Evolutionary conservation across 495 filamentous ascomycete species (phyloP), one percentile per base, ranked within the genome.

Genomic region (Aspergillus funiculosus): DNA sequence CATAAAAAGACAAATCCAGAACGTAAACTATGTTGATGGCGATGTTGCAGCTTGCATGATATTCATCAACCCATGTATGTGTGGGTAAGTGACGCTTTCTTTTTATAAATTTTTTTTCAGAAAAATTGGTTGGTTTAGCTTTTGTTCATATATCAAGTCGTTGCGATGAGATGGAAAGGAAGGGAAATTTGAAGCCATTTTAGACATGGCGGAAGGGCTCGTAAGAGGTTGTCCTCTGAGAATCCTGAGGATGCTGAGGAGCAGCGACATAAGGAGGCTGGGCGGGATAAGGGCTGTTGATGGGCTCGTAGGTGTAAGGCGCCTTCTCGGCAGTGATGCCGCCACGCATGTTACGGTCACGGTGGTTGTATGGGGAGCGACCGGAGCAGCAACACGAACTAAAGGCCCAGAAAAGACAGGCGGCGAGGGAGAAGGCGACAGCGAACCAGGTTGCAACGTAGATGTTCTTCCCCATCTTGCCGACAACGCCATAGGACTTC

Each of bases 351-450:
- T 39, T 28, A 15, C 54, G 48, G 28, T 65, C 52, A 27, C 56
- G 55, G 62, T 70, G 63, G 56, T 64, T 61, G 57, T 72, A 71
- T 2, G 69, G 71, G 3, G 71, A 72, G 51, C 68, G 66, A n/a
- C 79, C 80, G 45, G 72, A 76, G 74, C 91, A 95, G 80, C 90
- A 96, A 84, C 91, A 96, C 44, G 81, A 74, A 64, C 80, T 87
- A 65, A 94, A 79, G 53, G 86, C 70, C 91, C 91, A 97, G 82
- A 95, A 95, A 54, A 94, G 53, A 46, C 75, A 75, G 10, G 80
- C 80, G 36, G 59, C 86, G 17, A 88, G 53, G 34, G 83, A 80
- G 62, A 94, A 92, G 24, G 74, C 83, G 8, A 82, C 83, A 37
- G 81, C 83, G 37, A 95, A 64, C 91, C 91, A 97, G 37, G 81